Percentiles rank a stretch among this genome's conserved stretches.
Evolutionary conservation across 768 basidiomycete species (phyloP).

Genomic region (Termitomyces sp.): DNA sequence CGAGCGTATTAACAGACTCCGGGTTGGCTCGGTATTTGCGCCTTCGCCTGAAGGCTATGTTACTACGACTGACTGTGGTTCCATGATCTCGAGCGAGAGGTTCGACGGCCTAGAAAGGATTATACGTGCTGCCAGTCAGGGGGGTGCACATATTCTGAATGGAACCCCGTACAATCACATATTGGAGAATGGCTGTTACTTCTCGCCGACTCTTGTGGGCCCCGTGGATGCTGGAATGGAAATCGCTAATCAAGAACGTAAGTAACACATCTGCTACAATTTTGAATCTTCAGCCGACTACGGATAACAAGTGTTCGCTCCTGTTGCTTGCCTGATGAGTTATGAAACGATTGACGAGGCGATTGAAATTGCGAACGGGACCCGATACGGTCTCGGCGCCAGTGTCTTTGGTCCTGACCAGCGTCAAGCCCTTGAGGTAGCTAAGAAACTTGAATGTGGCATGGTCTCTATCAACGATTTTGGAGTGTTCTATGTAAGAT

Average conservation of each 20-base stretch:
- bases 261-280: slow-evolving; percentile 21
- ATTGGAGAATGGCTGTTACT: slow-evolving; percentile 73
- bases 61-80: slow-evolving; percentile 75
- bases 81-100: slow-evolving; percentile 75
- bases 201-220: slow-evolving; percentile 82
- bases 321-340: slow-evolving; percentile 80
- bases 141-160: slow-evolving; percentile 62
- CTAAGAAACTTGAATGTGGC: slow-evolving; percentile 79
- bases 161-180: slow-evolving; percentile 63
- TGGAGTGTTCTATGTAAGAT: slow-evolving; percentile 74
- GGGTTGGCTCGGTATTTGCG: slow-evolving; percentile 73
- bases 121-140: slow-evolving; percentile 60
- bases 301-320: slow-evolving; percentile 72
- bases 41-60: slow-evolving; percentile 64
- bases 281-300: neutral
- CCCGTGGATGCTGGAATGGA: slow-evolving; percentile 66
- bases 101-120: slow-evolving; percentile 65
- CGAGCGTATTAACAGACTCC: slow-evolving; percentile 61
- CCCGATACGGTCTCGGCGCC: slow-evolving; percentile 86
- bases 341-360: slow-evolving; percentile 85
- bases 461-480: slow-evolving; percentile 99
- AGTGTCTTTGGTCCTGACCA: slow-evolving; percentile 91
- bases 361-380: slow-evolving; percentile 81
- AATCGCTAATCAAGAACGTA: slow-evolving; percentile 78
- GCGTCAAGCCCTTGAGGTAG: slow-evolving; percentile 71